Base-by-base conservation (phyloP, 352 stramenopile genomes). In the Globisporangium echinulatum region DNA sequence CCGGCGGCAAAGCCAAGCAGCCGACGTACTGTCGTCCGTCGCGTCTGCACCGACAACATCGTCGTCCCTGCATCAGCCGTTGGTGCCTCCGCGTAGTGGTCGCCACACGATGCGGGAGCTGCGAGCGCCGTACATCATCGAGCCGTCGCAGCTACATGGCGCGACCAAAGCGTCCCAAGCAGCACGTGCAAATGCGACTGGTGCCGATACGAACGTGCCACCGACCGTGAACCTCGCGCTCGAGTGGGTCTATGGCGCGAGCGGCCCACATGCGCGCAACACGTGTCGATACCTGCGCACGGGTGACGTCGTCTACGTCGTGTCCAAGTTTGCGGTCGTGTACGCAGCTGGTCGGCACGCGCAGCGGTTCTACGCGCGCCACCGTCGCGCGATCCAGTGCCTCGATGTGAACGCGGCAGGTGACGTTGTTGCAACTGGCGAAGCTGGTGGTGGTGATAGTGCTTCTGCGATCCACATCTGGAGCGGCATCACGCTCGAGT, bases 211-310 rank as follows among this genome's bases (percentile, higher is more conserved):
- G 1, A 37, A 87, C 62, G 68, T 72, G 52, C 80, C 78, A 13
- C 79, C 82, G 3, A 63, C 84, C 4, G 70, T 79, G 37, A 92
- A 91, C 52, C 66, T 92, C 25, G 63, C 75, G 9, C 57, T 94
- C 5, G 79, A 90, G 53, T 92, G 83, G 85, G 74, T 94, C 14
- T 90, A 92, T 43, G 85, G 85, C 9, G 86, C 80, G 19, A 68
- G 72, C 5, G 77, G 74, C 4, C 56, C 75, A 17, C 72, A 69
- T 7, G 61, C 57, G 2, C 70, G 85, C 14, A 85, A 88, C 54
- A 67, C 75, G 0, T 76, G 82, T 19, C 72, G 70, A 0, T 74
- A 87, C 17, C 46, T 90, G 33, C 55, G 53, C 38, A 83, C 70
- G 4, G 74, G 83, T 4, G 82, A 92, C 42, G 61, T 81, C 0